Evolutionary conservation across 202 grass and related monocot genomes (phyloP).

Genomic region (Saccharum hybrid): DNA sequence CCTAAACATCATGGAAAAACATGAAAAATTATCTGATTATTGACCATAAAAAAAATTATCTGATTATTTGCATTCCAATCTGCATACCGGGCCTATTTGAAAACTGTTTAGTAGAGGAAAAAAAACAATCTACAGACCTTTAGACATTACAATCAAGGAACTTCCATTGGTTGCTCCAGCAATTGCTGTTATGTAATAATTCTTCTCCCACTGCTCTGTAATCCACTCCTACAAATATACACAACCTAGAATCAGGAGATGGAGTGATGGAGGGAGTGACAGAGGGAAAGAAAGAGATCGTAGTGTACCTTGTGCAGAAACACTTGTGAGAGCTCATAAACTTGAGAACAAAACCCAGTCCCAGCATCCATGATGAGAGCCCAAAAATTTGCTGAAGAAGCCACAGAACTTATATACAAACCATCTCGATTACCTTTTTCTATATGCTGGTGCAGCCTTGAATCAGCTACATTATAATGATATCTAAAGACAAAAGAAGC

Average conservation of each 20-base stretch:
- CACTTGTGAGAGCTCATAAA: constrained; percentile 75
- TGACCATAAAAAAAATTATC: background rate
- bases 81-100: background rate
- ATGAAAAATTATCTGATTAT: too few species aligned
- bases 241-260: constrained; percentile 21
- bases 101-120: background rate
- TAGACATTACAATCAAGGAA: constrained; percentile 79
- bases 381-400: constrained; percentile 80
- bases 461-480: constrained; percentile 89
- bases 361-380: too few species aligned
- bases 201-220: constrained; percentile 91
- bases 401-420: constrained; percentile 81
- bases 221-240: constrained; percentile 75
- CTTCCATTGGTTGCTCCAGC: constrained; percentile 81
- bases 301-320: constrained; percentile 73
- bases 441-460: constrained; percentile 87
- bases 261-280: background rate
- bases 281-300: background rate
- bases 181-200: constrained; percentile 89
- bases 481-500: constrained; percentile 55
- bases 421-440: constrained; percentile 90
- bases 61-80: background rate
- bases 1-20: constrained; percentile 6
- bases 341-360: constrained; percentile 75
- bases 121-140: constrained; percentile 55